Evolutionary conservation across 768 basidiomycete genomes (phyloP).

Genomic region (Xanthoconium purpureum): DNA sequence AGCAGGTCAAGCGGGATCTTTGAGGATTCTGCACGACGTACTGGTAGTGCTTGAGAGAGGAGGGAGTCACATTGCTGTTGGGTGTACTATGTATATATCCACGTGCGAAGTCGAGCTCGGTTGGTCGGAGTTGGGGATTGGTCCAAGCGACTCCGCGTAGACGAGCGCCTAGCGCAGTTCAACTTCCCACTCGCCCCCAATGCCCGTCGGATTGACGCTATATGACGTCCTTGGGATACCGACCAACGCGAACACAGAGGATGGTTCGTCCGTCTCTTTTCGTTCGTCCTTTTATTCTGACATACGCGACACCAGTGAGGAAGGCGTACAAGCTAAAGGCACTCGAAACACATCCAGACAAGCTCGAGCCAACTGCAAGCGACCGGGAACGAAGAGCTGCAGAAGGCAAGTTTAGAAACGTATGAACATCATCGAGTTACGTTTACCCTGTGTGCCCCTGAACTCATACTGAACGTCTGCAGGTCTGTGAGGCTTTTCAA

Average conservation of each 20-base stretch:
- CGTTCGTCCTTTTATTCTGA: neutral
- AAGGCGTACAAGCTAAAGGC: slow-evolving; percentile 66
- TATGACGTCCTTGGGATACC: slow-evolving; percentile 47
- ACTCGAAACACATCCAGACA: slow-evolving; percentile 73
- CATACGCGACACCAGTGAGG: slow-evolving; percentile 39
- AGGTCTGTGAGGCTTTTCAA: slow-evolving; percentile 66
- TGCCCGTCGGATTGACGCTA: slow-evolving; percentile 34
- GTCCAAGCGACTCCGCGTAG: no score
- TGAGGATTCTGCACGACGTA: neutral
- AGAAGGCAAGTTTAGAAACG: slow-evolving; percentile 59
- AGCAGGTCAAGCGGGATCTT: neutral
- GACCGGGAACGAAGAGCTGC: slow-evolving; percentile 51
- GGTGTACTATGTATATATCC: no score
- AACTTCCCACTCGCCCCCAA: slow-evolving; percentile 4
- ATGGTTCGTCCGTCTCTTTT: slow-evolving; percentile 37
- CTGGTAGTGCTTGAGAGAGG: no score
- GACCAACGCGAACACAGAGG: slow-evolving; percentile 46
- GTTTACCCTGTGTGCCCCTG: slow-evolving; percentile 3
- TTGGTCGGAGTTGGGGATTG: slow-evolving; percentile 7
- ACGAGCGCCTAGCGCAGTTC: neutral
- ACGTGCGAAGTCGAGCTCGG: neutral
- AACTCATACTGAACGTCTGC: slow-evolving; percentile 21
- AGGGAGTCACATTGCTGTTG: no score
- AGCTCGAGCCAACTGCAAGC: slow-evolving; percentile 53
- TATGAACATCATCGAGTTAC: slow-evolving; percentile 33